A percentile compares a stretch with the other conserved stretches of the same genome.
Evolutionary conservation across 2,329 filamentous ascomycete genomes (phyloP).

Genomic region (Fusarium solani-melongenae): DNA sequence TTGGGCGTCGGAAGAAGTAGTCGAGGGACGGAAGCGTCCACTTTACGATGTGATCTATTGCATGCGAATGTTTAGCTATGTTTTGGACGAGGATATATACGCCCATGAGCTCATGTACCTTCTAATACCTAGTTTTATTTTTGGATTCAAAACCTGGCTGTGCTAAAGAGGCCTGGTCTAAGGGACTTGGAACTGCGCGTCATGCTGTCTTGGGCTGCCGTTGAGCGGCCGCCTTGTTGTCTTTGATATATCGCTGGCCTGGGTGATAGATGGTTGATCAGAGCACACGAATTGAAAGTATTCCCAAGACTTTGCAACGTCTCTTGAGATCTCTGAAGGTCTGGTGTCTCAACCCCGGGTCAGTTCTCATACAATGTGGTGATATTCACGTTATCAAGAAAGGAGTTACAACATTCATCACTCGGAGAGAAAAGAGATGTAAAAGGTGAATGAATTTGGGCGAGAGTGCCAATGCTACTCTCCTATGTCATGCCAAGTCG

Average conservation of each 20-base stretch:
- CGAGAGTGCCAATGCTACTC: constrained; percentile 7
- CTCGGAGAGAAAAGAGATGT: background rate
- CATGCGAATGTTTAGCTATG: constrained; percentile 11
- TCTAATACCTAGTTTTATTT: constrained; percentile 40
- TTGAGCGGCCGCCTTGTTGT: constrained; percentile 11
- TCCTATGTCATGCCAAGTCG: constrained; percentile 18
- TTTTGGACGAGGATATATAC: constrained; percentile 36
- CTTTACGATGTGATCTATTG: constrained; percentile 29
- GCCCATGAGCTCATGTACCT: constrained; percentile 44
- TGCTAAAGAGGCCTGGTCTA: constrained; percentile 1
- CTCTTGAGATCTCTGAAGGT: background rate
- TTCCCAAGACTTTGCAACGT: background rate
- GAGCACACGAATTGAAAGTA: background rate
- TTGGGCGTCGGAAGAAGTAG: constrained; percentile 62
- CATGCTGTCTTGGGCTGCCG: background rate
- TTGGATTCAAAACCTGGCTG: constrained; percentile 24
- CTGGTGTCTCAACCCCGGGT: background rate
- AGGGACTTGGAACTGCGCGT: constrained; percentile 1
- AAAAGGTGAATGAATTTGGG: background rate
- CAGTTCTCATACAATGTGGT: background rate
- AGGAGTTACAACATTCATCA: background rate
- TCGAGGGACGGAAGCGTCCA: constrained; percentile 36
- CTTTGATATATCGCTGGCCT: constrained; percentile 24
- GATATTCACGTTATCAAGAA: background rate
- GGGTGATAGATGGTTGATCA: constrained; percentile 9